Conservation (phyloP, 768 basidiomycete species). For the Terana coerulea region DNA sequence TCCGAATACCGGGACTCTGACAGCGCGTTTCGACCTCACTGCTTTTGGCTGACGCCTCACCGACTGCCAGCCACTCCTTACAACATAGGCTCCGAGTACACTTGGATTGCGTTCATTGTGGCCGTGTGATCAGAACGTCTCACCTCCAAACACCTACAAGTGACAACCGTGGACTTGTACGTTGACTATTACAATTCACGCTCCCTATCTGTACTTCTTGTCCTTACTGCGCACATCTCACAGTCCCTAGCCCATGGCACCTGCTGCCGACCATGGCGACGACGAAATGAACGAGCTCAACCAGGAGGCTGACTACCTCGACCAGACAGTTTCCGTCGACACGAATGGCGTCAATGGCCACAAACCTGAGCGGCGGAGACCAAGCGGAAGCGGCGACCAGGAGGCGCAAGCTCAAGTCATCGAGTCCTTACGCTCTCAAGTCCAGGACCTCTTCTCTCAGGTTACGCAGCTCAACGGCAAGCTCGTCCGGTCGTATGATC, state of each 20-base stretch:
- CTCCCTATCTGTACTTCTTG: too few species aligned
- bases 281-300: slow-evolving; percentile 19
- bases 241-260: slow-evolving; percentile 8
- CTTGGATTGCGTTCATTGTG: too few species aligned
- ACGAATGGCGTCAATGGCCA: slow-evolving; percentile 9
- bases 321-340: slow-evolving; percentile 10
- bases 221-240: too few species aligned
- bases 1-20: too few species aligned
- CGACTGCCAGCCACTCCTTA: too few species aligned
- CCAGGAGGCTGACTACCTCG: slow-evolving; percentile 18
- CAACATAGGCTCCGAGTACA: too few species aligned
- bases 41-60: too few species aligned
- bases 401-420: slow-evolving; percentile 85
- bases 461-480: slow-evolving; percentile 89
- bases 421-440: slow-evolving; percentile 70
- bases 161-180: too few species aligned
- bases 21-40: too few species aligned
- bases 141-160: too few species aligned
- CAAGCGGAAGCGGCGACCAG: slow-evolving; percentile 26
- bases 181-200: too few species aligned
- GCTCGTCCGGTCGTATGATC: slow-evolving; percentile 88
- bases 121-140: too few species aligned
- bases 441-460: slow-evolving; percentile 85
- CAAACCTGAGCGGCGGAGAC: not conserved
- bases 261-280: slow-evolving; percentile 14